A percentile compares a stretch with the other conserved stretches of the same genome.
These are phyloP conservation scores for Phytopythium helicoides DNA, from an alignment of 352 stramenopile genomes.

Conservation along the genomic window DNA sequence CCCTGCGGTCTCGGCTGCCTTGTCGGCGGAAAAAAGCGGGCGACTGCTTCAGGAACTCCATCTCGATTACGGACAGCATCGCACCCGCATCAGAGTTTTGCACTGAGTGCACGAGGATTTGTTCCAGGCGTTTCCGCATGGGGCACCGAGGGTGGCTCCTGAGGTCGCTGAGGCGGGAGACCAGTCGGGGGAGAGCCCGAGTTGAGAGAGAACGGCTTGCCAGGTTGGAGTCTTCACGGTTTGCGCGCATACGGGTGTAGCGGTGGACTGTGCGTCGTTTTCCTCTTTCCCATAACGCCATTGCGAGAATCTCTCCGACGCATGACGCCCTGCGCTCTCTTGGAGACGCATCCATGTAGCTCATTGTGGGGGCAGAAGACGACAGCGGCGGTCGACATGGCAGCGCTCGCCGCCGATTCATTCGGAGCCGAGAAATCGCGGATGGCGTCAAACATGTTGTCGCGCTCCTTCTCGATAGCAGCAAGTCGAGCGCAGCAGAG, in stretches of 20 bases:
- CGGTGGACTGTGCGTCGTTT: conserved; percentile 15
- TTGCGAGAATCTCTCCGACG: conserved; percentile 4
- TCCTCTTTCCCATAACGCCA: conserved; percentile 8
- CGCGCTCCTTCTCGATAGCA: conserved; percentile 68
- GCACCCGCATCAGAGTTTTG: conserved; percentile 41
- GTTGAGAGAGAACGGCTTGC: conserved; percentile 25
- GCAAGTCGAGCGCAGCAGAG: conserved; percentile 36
- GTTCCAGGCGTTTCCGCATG: conserved; percentile 41
- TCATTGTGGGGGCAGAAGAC: background rate
- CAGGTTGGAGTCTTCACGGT: background rate
- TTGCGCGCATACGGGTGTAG: conserved; percentile 12
- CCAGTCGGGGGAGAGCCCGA: conserved; percentile 17
- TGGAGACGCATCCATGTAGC: conserved; percentile 10
- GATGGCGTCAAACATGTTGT: conserved; percentile 71
- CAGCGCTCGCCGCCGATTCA: background rate
- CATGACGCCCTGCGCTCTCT: conserved; percentile 1
- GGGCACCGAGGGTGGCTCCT: conserved; percentile 20
- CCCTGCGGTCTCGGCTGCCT: conserved; percentile 55
- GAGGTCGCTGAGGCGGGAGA: conserved; percentile 15
- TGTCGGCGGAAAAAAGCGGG: conserved; percentile 49
- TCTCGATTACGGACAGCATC: conserved; percentile 42
- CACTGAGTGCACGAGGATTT: conserved; percentile 41
- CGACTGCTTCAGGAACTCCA: conserved; percentile 49
- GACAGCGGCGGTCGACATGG: background rate
- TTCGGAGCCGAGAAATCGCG: conserved; percentile 38